Evolutionary conservation across 768 basidiomycete genomes (phyloP).

Genomic region (Russula brevipes): DNA sequence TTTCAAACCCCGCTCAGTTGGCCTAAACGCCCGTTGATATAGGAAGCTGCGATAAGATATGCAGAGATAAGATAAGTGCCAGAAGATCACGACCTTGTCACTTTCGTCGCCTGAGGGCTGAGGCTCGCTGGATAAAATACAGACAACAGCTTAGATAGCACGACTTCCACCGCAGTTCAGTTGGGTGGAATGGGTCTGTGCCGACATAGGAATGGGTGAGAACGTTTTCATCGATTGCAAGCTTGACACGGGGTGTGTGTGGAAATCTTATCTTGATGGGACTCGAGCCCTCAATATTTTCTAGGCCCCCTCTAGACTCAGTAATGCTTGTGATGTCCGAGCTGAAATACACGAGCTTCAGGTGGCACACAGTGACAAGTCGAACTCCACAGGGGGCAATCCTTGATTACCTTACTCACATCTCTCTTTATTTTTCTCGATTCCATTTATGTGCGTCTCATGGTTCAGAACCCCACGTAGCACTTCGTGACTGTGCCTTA

Average conservation of each 20-base stretch:
- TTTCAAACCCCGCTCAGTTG: no score
- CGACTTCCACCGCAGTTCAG: slow-evolving; percentile 57
- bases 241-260: slow-evolving; percentile 55
- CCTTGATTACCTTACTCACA: slow-evolving; percentile 67
- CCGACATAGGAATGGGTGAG: slow-evolving; percentile 96
- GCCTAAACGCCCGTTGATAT: no score
- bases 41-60: no score
- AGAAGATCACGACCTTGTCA: no score
- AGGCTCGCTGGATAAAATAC: slow-evolving; percentile 46
- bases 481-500: no score
- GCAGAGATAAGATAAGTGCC: no score
- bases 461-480: no score
- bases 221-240: slow-evolving; percentile 7
- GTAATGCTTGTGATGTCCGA: slow-evolving; percentile 88
- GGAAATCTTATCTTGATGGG: neutral
- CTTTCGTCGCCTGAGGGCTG: no score
- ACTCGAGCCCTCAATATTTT: neutral
- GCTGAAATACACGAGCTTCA: slow-evolving; percentile 78
- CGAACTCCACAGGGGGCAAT: slow-evolving; percentile 63
- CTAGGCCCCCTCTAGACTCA: slow-evolving; percentile 79
- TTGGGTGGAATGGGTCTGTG: slow-evolving; percentile 88
- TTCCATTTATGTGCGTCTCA: slow-evolving; percentile 81
- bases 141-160: slow-evolving; percentile 53
- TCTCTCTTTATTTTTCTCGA: slow-evolving; percentile 71
- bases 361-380: slow-evolving; percentile 52